These are phyloP conservation scores for Pleurotus pulmonarius DNA, from an alignment of 768 basidiomycete species.

Conservation along the genomic window DNA sequence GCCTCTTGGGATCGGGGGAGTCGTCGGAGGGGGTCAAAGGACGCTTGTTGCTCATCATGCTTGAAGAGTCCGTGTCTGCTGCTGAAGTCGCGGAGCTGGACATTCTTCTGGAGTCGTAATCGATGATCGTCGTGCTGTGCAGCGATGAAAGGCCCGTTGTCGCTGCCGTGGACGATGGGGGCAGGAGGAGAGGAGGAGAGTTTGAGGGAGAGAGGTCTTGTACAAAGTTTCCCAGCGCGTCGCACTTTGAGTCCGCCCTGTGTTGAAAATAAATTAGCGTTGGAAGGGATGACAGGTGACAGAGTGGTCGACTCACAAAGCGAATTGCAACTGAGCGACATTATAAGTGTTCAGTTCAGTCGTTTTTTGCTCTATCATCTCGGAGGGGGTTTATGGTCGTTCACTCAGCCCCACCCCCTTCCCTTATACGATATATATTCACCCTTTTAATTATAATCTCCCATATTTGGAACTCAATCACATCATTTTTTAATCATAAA, in stretches of 20 bases:
- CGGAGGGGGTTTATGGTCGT: not conserved
- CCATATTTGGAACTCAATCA: constrained; percentile 2
- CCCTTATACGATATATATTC: not conserved
- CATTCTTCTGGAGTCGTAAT: constrained; percentile 70
- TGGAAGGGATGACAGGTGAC: constrained; percentile 25
- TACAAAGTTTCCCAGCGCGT: constrained; percentile 17
- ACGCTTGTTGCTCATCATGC: constrained; percentile 57
- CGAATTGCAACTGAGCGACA: constrained; percentile 60
- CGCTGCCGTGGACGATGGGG: not conserved
- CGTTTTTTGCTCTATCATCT: constrained; percentile 58
- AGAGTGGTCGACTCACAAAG: constrained; percentile 42
- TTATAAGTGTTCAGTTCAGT: constrained; percentile 55
- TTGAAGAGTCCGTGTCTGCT: constrained; percentile 59
- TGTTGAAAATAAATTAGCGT: constrained; percentile 9
- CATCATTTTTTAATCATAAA: not conserved
- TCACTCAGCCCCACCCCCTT: no score
- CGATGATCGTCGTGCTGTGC: constrained; percentile 30
- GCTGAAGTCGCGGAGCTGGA: constrained; percentile 70
- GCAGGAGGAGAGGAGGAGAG: constrained; percentile 41
- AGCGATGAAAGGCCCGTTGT: constrained; percentile 10
- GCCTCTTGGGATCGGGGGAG: constrained; percentile 52
- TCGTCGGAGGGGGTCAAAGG: constrained; percentile 50
- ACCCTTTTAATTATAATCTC: constrained; percentile 2
- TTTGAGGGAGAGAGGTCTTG: constrained; percentile 44
- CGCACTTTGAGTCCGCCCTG: constrained; percentile 35